Base-by-base conservation (phyloP, 768 basidiomycete species). In the Pleurotus djamor region DNA sequence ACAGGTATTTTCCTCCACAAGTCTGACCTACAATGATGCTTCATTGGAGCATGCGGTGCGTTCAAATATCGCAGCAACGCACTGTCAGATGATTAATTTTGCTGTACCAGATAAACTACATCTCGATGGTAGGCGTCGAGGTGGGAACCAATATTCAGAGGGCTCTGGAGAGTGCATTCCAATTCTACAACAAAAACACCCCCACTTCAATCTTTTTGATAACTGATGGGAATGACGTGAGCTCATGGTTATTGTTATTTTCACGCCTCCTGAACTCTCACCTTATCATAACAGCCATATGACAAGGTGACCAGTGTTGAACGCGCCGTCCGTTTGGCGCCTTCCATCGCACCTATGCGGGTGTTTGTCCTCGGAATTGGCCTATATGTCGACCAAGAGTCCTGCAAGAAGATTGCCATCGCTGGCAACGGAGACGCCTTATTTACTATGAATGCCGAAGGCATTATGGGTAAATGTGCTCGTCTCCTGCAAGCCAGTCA, bases 351-450 rank as follows among this genome's bases (percentile, higher is more conserved):
- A 0, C 73, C 73, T 7, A 58, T 83, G 1, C 82, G 84, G 4
- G 73, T 86, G 4, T 88, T 86, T 60, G 75, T 78, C 9, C 76
- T 88, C 2, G 86, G 86, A 0, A 84, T 88, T 10, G 86, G 87
- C 62, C 60, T 0, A 77, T 80, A 3, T 85, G 84, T 4, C 81
- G 74, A 28, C 21, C 21, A 28, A 3, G 79, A 74, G 0, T 72
- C 81, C 64, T 83, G 83, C 63, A 75, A 82, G 60, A 68, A 76
- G 3, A 79, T 88, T 21, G 85, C 86, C 0, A 67, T 72, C 13
- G 74, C 73, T 1, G 86, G 87, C 2, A 74, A 80, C 6, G 87
- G 86, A 14, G 70, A 73, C 28, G 78, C 67, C 52, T 68, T 83
- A 0, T 79, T 81, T 58, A 80, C 85, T 4, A 66, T 72, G 4